Conservation (phyloP, 2,329 filamentous ascomycete genomes). For the Aotearoamyces nothofagi region DNA sequence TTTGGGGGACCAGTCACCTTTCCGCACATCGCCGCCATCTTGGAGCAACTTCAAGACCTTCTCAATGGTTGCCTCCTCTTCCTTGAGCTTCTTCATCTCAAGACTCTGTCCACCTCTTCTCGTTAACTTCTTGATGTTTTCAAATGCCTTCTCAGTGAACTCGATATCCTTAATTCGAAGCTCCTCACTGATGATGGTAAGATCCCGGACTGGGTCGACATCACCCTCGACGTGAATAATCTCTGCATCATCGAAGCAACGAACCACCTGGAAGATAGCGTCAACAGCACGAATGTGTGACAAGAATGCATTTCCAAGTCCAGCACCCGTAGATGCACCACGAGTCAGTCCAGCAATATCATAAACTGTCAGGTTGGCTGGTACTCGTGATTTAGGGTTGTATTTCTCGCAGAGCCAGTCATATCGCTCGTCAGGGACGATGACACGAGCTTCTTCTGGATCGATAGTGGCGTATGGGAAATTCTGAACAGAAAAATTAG, state of each 20-base stretch:
- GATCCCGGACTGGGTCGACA: constrained; percentile 84
- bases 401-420: constrained; percentile 95
- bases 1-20: constrained; percentile 79
- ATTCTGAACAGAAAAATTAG: constrained; percentile 41
- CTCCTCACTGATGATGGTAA: constrained; percentile 95
- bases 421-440: constrained; percentile 90
- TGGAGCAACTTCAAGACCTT: constrained; percentile 75
- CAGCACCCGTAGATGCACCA: constrained; percentile 91
- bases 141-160: constrained; percentile 90
- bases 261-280: constrained; percentile 93
- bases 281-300: constrained; percentile 97
- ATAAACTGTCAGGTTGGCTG: constrained; percentile 94
- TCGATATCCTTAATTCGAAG: constrained; percentile 96
- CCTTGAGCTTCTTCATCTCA: constrained; percentile 94
- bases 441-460: constrained; percentile 91
- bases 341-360: constrained; percentile 95
- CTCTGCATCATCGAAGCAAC: constrained; percentile 96
- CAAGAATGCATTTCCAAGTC: constrained; percentile 94
- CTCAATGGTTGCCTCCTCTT: constrained; percentile 86
- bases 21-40: constrained; percentile 84
- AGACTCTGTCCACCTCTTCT: constrained; percentile 85
- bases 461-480: constrained; percentile 99
- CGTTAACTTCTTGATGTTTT: constrained; percentile 87
- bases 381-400: constrained; percentile 94
- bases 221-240: constrained; percentile 99